Evolutionary conservation across 2,329 filamentous ascomycete genomes (phyloP).

Genomic region (Fusarium lyarnte): DNA sequence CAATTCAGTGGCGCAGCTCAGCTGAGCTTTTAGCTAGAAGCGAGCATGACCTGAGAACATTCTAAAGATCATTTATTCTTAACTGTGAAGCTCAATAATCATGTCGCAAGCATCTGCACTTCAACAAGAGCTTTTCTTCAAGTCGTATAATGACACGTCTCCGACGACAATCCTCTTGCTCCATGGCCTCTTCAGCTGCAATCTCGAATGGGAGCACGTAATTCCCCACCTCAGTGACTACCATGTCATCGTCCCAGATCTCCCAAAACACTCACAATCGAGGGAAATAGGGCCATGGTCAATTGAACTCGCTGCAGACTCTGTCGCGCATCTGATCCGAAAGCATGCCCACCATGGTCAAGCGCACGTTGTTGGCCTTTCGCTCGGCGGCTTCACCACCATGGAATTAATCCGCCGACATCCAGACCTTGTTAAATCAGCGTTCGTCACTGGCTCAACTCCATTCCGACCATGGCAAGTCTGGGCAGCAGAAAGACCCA

Average conservation of each 20-base stretch:
- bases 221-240: conserved; percentile 49
- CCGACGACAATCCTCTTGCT: conserved; percentile 46
- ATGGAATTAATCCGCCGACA: conserved; percentile 10
- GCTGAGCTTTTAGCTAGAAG: not conserved
- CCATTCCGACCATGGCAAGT: conserved; percentile 45
- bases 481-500: conserved; percentile 42
- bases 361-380: conserved; percentile 55
- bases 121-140: not conserved
- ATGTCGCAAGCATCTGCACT: not conserved
- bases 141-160: conserved; percentile 38
- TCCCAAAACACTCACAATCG: conserved; percentile 52
- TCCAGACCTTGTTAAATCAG: conserved; percentile 34
- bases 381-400: conserved; percentile 47
- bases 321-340: conserved; percentile 49
- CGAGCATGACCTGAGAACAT: accelerated
- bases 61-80: not conserved
- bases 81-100: accelerated
- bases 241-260: conserved; percentile 53
- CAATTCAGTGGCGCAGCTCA: not conserved
- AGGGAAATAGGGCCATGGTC: conserved; percentile 44
- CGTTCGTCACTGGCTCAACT: conserved; percentile 44
- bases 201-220: conserved; percentile 49
- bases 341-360: conserved; percentile 46
- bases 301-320: conserved; percentile 43
- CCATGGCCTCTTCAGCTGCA: conserved; percentile 47